Base-by-base conservation (phyloP, 345 rosid species). In the Raphanus raphanistrum region DNA sequence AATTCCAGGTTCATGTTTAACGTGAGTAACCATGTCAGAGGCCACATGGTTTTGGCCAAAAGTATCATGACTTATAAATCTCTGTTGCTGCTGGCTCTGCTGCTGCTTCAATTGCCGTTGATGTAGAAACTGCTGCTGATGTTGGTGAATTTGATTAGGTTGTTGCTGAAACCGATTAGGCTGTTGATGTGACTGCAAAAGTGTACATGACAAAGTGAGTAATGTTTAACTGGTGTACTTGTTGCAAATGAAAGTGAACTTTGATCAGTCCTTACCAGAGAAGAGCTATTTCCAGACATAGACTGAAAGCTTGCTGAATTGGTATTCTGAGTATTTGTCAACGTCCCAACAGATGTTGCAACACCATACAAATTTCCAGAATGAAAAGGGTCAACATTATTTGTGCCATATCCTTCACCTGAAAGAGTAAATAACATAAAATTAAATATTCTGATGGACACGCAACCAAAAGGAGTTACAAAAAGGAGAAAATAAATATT, bases 381-480 rank as follows among this genome's bases (percentile, higher is more conserved):
- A 59, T 87, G 90, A 11, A 89, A 77, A 77, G 90, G 80, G 78
- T 89, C 98, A 48, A 88, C 72, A 81, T 63, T 86, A 79, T 64
- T 81, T 80, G 86, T 68, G 76, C 87, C 89, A 89, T 84, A 90
- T 48, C 89, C 94, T 78, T 91, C 97, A 83, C 97, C 99, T 95
- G 90, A 81, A 32, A 48, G 15, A 13, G 10, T 28, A 72, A 71
- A 79, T 52, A 58, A 45, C 55, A 31, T 52, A 32, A n/a, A 32
- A 25, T 63, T 16, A 4, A 29, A 26, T 64, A 31, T 64, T 31
- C 33, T 70, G 71, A 57, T 43, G 66, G 57, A 57, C 15, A 66
- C 2, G n/a, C 10, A 71, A 21, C 27, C 33, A 27, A 9, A 66
- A 66, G 66, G 61, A 57, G 66, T 11, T 7, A 74, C 13, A 63